Evolutionary conservation across 1,284 basidiomycete genomes (phyloP).

Genomic region (Exobasidium cylindrosporum): DNA sequence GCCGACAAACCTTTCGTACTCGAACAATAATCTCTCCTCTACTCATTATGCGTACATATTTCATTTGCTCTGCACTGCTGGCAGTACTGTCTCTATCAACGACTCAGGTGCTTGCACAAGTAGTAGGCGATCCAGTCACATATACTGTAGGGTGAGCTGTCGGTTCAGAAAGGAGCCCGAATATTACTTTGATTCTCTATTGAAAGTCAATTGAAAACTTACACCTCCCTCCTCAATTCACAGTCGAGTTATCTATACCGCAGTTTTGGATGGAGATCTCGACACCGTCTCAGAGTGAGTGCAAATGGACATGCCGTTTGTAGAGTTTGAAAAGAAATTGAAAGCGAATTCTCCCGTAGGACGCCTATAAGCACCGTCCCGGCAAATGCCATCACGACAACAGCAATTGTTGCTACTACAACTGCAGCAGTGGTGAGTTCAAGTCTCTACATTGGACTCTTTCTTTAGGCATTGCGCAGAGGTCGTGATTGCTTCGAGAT

Average conservation of each 20-base stretch:
- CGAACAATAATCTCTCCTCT: too few relatives aligned
- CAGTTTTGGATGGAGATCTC: constrained; percentile 4
- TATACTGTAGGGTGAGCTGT: neutral
- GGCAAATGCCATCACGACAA: neutral
- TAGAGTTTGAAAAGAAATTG: too few relatives aligned
- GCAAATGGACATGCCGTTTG: too few relatives aligned
- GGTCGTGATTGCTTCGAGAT: too few relatives aligned
- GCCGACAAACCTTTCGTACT: too few relatives aligned
- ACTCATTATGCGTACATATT: neutral
- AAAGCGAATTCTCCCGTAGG: too few relatives aligned
- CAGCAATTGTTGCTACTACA: neutral
- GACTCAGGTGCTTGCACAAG: neutral
- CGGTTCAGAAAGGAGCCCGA: too few relatives aligned
- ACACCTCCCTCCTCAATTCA: neutral
- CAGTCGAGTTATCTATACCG: neutral
- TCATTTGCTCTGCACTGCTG: neutral
- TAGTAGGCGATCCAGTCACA: constrained; percentile 3
- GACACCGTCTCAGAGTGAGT: constrained; percentile 1
- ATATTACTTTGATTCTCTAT: too few relatives aligned
- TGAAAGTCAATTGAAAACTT: too few relatives aligned
- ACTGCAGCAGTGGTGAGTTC: neutral
- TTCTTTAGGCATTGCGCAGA: too few relatives aligned
- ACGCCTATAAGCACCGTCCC: neutral
- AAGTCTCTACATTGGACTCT: too few relatives aligned
- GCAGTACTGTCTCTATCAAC: neutral